These are phyloP conservation scores for Ceratocystiopsis minuta DNA, from an alignment of 2,329 filamentous ascomycete species.

Conservation along the genomic window DNA sequence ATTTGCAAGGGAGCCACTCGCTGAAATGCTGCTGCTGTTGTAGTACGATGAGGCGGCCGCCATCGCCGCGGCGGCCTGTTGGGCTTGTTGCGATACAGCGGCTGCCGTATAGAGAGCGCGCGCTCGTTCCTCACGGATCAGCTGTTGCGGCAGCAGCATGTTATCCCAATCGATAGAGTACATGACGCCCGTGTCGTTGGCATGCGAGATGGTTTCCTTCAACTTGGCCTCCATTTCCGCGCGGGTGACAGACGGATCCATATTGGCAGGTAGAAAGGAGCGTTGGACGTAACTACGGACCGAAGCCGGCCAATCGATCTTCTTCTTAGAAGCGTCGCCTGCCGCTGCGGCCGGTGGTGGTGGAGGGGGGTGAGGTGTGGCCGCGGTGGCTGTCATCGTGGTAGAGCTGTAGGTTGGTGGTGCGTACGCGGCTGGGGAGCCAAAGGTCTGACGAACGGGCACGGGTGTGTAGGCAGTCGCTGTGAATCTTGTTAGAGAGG, in stretches of 20 bases:
- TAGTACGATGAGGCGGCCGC: background rate
- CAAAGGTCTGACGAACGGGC: constrained; percentile 22
- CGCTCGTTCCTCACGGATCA: constrained; percentile 54
- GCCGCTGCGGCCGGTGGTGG: background rate
- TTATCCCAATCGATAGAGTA: constrained; percentile 64
- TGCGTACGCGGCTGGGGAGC: constrained; percentile 9
- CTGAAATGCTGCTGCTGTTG: background rate
- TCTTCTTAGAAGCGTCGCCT: constrained; percentile 21
- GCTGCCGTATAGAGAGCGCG: constrained; percentile 8
- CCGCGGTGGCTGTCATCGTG: constrained; percentile 1
- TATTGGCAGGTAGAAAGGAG: constrained; percentile 62
- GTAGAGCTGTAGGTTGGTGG: constrained; percentile 11
- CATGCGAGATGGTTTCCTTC: constrained; percentile 67
- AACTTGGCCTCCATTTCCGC: constrained; percentile 68
- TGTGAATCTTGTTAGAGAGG: constrained; percentile 7
- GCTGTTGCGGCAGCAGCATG: constrained; percentile 67
- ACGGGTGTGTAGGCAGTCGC: constrained; percentile 26
- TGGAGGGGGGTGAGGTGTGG: constrained; percentile 9
- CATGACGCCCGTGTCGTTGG: constrained; percentile 56
- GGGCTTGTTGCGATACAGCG: constrained; percentile 2
- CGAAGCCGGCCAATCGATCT: constrained; percentile 63
- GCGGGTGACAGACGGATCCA: constrained; percentile 41
- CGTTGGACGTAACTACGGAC: constrained; percentile 79
- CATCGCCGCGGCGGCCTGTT: constrained; percentile 1
- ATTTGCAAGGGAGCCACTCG: constrained; percentile 7